Base-by-base conservation (phyloP, 2,329 filamentous ascomycete species). In the Capronia americana region DNA sequence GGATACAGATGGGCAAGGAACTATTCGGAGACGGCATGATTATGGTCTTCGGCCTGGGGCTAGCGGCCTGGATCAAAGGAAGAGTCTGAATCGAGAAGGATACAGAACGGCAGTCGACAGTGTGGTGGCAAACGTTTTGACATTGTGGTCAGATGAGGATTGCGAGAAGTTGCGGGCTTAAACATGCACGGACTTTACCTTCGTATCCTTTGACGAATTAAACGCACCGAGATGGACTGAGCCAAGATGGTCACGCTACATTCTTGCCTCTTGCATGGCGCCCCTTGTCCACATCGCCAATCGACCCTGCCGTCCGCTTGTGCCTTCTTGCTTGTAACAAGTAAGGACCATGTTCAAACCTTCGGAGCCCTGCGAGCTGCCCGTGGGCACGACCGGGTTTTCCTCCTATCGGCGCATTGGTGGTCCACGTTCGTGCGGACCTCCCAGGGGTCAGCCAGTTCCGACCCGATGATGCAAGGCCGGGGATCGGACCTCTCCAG, bases 31-130 rank as follows among this genome's bases (percentile, higher is more conserved):
- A 83, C 73, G 81, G 79, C 2, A 79, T 78, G 61, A 74, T 83
- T 26, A 75, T 80, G 48, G 68, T 83, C 20, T 83, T 83, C 70
- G 70, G 80, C 30, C 73, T 83, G 63, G 81, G 81, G 4, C 72
- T 79, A 69, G 77, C 76, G 51, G 76, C 74, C 61, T 82, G 81
- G 73, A 76, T 74, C 80, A 75, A 71, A 62, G 73, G 73, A 63
- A 68, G 61, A 48, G 68, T 60, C 65, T 68, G 60, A 63, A 30
- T 46, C 17, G 12, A 26, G 60, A 67, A 57, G 41, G 24, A 41
- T 44, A 57, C 28, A 57, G n/a, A 34, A 50, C 57, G 3, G 14
- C 41, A 17, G 28, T 50, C 46, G 8, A 20, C 30, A 44, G n/a
- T 17, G 44, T 17, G 41, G 41, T 59, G 57, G 57, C 57, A 34